Percentiles rank a stretch among this genome's conserved stretches.
Evolutionary conservation across 2,329 filamentous ascomycete genomes (phyloP).

Genomic region (Clonostachys chloroleuca): DNA sequence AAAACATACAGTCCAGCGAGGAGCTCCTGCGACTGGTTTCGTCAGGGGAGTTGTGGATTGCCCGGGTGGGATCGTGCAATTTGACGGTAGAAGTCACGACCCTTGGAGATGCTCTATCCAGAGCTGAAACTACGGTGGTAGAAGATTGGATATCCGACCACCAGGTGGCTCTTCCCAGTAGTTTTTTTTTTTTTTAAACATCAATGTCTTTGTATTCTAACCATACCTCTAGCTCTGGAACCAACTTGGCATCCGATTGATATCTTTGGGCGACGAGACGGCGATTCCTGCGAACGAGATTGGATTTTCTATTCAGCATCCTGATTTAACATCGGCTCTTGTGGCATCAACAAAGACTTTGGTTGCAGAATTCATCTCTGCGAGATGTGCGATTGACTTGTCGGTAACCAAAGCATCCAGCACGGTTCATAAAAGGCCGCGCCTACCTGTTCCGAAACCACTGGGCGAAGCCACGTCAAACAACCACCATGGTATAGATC

Average conservation of each 20-base stretch:
- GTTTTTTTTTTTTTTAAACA: too few species aligned
- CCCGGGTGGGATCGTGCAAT: constrained; percentile 18
- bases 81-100: constrained; percentile 17
- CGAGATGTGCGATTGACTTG: constrained; percentile 16
- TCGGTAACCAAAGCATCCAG: background rate
- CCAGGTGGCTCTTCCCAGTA: constrained; percentile 12
- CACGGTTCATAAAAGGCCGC: too few species aligned
- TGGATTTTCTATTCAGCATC: constrained; percentile 28
- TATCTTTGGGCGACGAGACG: background rate
- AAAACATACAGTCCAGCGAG: background rate
- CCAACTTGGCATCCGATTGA: constrained; percentile 19
- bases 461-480: too few species aligned
- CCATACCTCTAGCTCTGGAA: constrained; percentile 19
- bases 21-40: constrained; percentile 3
- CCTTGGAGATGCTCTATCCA: constrained; percentile 6
- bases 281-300: constrained; percentile 10
- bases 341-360: constrained; percentile 15
- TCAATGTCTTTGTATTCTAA: background rate
- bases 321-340: constrained; percentile 21
- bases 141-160: constrained; percentile 12
- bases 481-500: too few species aligned
- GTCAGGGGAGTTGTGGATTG: constrained; percentile 22
- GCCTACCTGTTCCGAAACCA: too few species aligned
- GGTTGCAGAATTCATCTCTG: constrained; percentile 15
- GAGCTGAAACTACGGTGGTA: constrained; percentile 6